These are phyloP conservation scores for Blastobotrys aristatus DNA, from an alignment of 1,139 yeast species.

Conservation along the genomic window DNA sequence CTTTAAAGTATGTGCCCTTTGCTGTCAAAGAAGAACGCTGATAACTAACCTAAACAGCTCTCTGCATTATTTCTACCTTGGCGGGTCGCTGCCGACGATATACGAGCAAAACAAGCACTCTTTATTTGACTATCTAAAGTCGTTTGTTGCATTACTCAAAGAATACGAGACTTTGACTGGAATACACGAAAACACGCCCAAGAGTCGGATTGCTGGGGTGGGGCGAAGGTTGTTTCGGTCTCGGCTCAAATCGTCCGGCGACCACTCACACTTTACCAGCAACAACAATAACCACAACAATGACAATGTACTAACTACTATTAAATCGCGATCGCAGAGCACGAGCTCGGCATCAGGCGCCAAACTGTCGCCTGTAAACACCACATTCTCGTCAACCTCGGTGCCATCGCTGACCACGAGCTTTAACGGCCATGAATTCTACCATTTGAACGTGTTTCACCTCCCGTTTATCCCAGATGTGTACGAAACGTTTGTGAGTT, in stretches of 20 bases:
- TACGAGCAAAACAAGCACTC: conserved; percentile 18
- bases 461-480: conserved; percentile 32
- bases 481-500: conserved; percentile 28
- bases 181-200: conserved; percentile 19
- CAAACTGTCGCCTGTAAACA: conserved; percentile 4
- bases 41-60: conserved; percentile 14
- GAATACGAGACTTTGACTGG: conserved; percentile 25
- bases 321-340: not conserved
- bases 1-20: conserved; percentile 18
- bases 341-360: conserved; percentile 2
- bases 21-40: no score
- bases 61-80: conserved; percentile 24
- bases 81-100: conserved; percentile 25
- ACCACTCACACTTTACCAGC: conserved; percentile 10
- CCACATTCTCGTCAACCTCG: conserved; percentile 7
- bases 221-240: conserved; percentile 27
- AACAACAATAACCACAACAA: conserved; percentile 4
- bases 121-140: conserved; percentile 21
- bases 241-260: conserved; percentile 20
- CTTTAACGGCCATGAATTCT: conserved; percentile 17
- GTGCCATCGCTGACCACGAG: conserved; percentile 1
- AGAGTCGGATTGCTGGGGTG: conserved; percentile 25
- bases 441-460: conserved; percentile 24
- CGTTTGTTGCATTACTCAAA: conserved; percentile 22
- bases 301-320: conserved; percentile 2